Conservation (phyloP, 2,329 filamentous ascomycete species). For the Microdochium bolleyi region DNA sequence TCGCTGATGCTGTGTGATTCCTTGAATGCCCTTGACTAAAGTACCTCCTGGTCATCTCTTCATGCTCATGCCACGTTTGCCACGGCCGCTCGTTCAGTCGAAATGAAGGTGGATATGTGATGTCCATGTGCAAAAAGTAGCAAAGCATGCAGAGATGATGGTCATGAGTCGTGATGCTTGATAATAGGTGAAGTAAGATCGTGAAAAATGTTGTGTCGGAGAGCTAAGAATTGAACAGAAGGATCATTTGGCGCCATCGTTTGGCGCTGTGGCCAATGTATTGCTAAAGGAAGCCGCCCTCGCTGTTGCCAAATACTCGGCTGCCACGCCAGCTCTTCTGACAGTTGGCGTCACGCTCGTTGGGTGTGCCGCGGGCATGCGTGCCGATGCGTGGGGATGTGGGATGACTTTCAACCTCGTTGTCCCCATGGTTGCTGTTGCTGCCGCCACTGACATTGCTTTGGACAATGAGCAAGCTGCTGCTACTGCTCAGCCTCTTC, state of each 20-base stretch:
- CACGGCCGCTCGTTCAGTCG: neutral
- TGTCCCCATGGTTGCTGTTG: constrained; percentile 38
- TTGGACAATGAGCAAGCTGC: constrained; percentile 50
- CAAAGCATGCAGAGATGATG: neutral
- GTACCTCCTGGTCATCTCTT: neutral
- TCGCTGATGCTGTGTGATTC: too few relatives aligned
- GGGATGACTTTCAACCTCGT: constrained; percentile 27
- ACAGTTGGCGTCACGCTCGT: constrained; percentile 36
- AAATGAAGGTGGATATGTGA: neutral
- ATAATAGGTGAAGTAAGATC: neutral
- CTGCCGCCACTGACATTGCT: constrained; percentile 43
- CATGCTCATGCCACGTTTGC: neutral
- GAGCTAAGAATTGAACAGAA: too few relatives aligned
- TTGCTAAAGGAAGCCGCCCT: constrained; percentile 46
- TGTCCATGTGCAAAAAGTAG: neutral
- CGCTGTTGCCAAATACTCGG: constrained; percentile 39
- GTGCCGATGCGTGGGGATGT: constrained; percentile 21
- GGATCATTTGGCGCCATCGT: too few relatives aligned
- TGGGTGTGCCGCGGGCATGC: constrained; percentile 20
- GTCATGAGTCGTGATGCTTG: neutral
- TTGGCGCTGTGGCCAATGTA: too few relatives aligned
- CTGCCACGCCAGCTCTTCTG: constrained; percentile 51
- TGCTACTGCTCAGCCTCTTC: constrained; percentile 52
- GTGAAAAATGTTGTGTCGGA: neutral
- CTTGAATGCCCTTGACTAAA: too few relatives aligned